Evolutionary conservation across 192 early-diverging fungal genomes (phyloP), one percentile per base, ranked within the genome.

Genomic region (Chytriomyces sp.): DNA sequence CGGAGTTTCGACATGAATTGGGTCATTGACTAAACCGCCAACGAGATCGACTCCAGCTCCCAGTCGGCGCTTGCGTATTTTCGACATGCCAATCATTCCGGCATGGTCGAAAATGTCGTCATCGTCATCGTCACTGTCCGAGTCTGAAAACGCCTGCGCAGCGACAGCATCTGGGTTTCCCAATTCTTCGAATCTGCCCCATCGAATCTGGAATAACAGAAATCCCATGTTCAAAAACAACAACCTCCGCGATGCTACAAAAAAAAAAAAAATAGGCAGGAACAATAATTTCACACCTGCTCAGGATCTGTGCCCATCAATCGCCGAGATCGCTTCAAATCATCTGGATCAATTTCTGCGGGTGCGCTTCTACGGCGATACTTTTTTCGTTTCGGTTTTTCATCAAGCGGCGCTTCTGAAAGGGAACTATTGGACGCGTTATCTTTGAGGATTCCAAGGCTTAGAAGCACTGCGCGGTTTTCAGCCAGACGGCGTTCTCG

Each of bases 1-100:
- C 1, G 77, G 77, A 3, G 69, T 47, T 7, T 45, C 53, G 28
- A 78, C 77, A 18, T 61, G 57, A 47, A 78, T 72, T 4, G 61
- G 47, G 28, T 78, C 77, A 28, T 65, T 48, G 6, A 13, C 5
- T 28, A 78, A 47, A 20, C 69, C 77, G 16, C 20, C 69, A 7
- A 64, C 47, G 18, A 72, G 64, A 46, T 78, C 68, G 8, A 73
- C 71, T 13, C 71, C 71, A n/a, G 71, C 71, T 9, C 71, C 71
- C 1, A 73, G 45, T 23, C 60, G 16, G 7, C 71, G 24, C 11
- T 73, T 73, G 3, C 71, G 71, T 23, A 73, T 73, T 62, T 73
- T 73, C 11, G 71, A 73, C 71, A 73, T 73, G 53, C 71, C 71
- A 47, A 73, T 73, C 71, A 73, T 73, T 10, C 71, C 71, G 18